These are phyloP conservation scores for Starmerella apicola DNA, from an alignment of 805 yeast species.

Conservation along the genomic window DNA sequence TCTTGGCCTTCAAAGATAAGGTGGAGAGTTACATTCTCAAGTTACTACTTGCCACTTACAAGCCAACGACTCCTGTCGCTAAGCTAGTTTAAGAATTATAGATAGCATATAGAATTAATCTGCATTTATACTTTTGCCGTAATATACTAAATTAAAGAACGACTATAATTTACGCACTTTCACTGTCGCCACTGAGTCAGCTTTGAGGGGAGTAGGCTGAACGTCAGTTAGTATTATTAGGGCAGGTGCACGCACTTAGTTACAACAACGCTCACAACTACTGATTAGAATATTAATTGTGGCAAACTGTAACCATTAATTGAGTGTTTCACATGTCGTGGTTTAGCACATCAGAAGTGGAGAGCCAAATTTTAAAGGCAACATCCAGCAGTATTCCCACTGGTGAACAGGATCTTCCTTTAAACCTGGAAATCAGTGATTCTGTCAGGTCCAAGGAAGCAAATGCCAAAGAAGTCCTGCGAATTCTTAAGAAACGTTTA, in stretches of 20 bases:
- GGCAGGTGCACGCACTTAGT: too few relatives aligned
- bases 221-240: too few relatives aligned
- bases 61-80: too few relatives aligned
- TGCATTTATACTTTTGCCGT: too few relatives aligned
- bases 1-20: slow-evolving; percentile 72
- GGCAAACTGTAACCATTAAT: neutral
- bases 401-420: slow-evolving; percentile 65
- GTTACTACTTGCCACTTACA: slow-evolving; percentile 14
- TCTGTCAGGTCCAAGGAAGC: slow-evolving; percentile 69
- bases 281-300: neutral
- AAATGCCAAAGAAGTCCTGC: slow-evolving; percentile 70
- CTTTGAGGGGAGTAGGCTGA: too few relatives aligned
- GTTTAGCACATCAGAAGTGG: slow-evolving; percentile 35
- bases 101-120: too few relatives aligned
- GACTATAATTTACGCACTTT: too few relatives aligned
- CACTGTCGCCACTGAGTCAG: too few relatives aligned
- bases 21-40: slow-evolving; percentile 27
- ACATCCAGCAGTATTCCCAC: slow-evolving; percentile 66
- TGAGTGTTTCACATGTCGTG: slow-evolving; percentile 24
- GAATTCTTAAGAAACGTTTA: slow-evolving; percentile 65
- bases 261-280: neutral
- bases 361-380: slow-evolving; percentile 44
- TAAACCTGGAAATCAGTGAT: slow-evolving; percentile 79
- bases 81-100: too few relatives aligned
- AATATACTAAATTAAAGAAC: too few relatives aligned